Base-by-base conservation (phyloP, 2,329 filamentous ascomycete species). In the Cladosporium sp. region DNA sequence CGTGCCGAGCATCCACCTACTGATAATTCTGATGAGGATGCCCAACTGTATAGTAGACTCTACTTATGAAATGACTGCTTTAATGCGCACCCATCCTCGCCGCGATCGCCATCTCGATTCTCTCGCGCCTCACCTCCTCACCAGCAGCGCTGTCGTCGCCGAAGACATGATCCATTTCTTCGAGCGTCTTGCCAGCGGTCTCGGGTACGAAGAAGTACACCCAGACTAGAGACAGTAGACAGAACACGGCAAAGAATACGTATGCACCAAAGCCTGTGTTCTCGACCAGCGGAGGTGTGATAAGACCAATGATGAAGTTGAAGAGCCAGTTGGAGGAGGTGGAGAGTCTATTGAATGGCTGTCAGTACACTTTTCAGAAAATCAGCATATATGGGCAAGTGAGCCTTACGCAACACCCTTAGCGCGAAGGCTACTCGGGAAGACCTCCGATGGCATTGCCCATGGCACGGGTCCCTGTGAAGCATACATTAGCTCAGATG, bases 251-350 rank as follows among this genome's bases (percentile, higher is more conserved):
- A 60, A 86, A 87, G 73, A 87, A 86, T 45, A 83, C 72, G 63
- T 85, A 86, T 0, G 81, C 77, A 55, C 80, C 80, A 71, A 78
- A 85, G 13, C 75, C 75, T 6, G 83, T 83, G 60, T 84, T 84
- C 51, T 68, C 60, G 3, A 72, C 63, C 32, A 71, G 53, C 0
- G 67, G 68, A 13, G 70, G 70, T 0, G 68, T 69, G 34, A 68
- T 65, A 2, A 71, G 51, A 3, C 65, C 61, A 24, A 86, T 82
- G 51, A 84, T 80, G 61, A 87, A 86, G 67, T 87, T 86, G 67
- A 80, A 83, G 2, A 86, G 70, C 74, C 87, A 89, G 71, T 85
- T 86, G 10, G 79, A 80, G 59, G 79, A 83, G 0, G 84, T 87
- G 0, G 83, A 84, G 3, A 87, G 73, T 15, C 56, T 56, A 1